Conservation (phyloP, 2,329 filamentous ascomycete genomes). For the Fusarium musae region DNA sequence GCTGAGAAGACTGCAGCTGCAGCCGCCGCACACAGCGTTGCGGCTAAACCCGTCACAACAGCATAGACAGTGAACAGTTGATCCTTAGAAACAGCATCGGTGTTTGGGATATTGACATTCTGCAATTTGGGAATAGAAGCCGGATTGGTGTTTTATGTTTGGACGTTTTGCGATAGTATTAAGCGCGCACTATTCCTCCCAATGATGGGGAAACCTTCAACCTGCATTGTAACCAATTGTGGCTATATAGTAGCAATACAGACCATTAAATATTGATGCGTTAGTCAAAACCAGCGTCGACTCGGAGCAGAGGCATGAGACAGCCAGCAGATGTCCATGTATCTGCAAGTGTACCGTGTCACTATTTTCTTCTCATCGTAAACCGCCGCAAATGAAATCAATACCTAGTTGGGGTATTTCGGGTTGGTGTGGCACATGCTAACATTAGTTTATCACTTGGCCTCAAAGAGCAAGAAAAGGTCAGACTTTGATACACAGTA, state of each 20-base stretch:
- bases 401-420: too few species aligned
- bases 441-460: background rate
- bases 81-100: constrained; percentile 11
- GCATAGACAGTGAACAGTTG: constrained; percentile 14
- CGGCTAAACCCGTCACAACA: constrained; percentile 43
- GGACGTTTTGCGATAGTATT: constrained; percentile 20
- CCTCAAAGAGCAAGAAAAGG: background rate
- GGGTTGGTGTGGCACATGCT: background rate
- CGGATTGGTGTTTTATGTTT: constrained; percentile 32
- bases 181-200: constrained; percentile 10
- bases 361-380: background rate
- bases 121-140: constrained; percentile 27
- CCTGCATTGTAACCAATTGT: background rate
- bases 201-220: background rate
- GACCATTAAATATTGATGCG: background rate
- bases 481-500: background rate
- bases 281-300: background rate
- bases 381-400: background rate
- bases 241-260: background rate
- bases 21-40: constrained; percentile 57
- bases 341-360: background rate
- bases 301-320: background rate
- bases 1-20: constrained; percentile 69
- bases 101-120: constrained; percentile 24
- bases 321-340: background rate